These are phyloP conservation scores for Verticillium nonalfalfae DNA, from an alignment of 2,329 filamentous ascomycete species.

Conservation along the genomic window DNA sequence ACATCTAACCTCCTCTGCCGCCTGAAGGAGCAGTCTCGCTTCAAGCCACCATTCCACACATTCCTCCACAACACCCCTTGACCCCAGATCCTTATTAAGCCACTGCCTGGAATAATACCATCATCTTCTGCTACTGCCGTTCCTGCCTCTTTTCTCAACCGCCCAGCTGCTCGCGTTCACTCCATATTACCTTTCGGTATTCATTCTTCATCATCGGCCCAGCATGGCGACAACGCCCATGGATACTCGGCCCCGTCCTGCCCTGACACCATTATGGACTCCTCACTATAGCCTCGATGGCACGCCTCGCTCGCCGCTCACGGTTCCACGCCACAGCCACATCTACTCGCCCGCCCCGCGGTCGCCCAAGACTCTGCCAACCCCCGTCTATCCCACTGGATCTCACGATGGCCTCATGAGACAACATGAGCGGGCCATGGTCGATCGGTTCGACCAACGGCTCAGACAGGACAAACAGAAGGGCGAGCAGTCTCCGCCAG, in stretches of 20 bases:
- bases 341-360: constrained; percentile 17
- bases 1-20: too few species aligned
- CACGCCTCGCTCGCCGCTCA: constrained; percentile 12
- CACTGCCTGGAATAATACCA: neutral
- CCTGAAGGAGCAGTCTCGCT: too few species aligned
- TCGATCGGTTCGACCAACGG: constrained; percentile 24
- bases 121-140: neutral
- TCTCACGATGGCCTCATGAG: constrained; percentile 25
- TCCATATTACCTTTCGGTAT: neutral
- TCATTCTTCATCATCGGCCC: neutral
- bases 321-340: constrained; percentile 10
- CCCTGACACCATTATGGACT: constrained; percentile 25
- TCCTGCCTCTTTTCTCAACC: neutral
- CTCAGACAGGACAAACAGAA: constrained; percentile 11
- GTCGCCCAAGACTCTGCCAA: constrained; percentile 24
- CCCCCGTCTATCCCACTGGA: constrained; percentile 22
- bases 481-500: constrained; percentile 6
- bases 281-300: constrained; percentile 17
- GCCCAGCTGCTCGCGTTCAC: neutral
- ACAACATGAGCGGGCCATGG: constrained; percentile 26
- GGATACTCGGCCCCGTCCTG: constrained; percentile 7
- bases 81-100: neutral
- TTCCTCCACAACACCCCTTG: too few species aligned
- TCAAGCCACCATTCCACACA: too few species aligned
- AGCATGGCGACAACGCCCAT: constrained; percentile 11